Percentiles rank a stretch among this genome's conserved stretches.
Evolutionary conservation across 1,139 yeast genomes (phyloP).

Genomic region (Zygoascus sp.): DNA sequence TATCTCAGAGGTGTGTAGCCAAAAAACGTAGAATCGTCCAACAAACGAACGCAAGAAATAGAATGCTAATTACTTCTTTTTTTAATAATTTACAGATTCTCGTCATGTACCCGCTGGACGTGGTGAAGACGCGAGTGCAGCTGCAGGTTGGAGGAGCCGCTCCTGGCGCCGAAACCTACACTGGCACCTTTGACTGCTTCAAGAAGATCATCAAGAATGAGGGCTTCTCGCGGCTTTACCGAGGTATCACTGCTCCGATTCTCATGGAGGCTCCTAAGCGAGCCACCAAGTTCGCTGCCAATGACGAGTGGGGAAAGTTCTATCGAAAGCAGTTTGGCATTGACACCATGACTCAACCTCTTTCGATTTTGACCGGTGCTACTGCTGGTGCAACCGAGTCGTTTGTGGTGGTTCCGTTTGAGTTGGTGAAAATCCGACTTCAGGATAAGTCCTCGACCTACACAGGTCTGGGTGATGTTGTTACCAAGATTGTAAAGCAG

Average conservation of each 20-base stretch:
- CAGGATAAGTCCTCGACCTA: constrained; percentile 84
- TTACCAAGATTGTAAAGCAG: constrained; percentile 60
- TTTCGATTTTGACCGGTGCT: constrained; percentile 92
- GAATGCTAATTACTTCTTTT: not conserved
- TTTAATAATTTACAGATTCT: constrained; percentile 52
- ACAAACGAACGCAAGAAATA: not conserved
- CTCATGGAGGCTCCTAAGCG: constrained; percentile 98
- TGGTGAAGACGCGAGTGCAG: constrained; percentile 96
- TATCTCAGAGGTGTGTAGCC: constrained; percentile 60
- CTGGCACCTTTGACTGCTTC: constrained; percentile 80
- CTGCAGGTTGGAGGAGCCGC: constrained; percentile 53
- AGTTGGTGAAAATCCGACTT: constrained; percentile 75
- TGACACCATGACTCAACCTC: constrained; percentile 65
- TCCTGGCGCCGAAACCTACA: constrained; percentile 59
- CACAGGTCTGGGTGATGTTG: constrained; percentile 81
- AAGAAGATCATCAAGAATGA: constrained; percentile 79
- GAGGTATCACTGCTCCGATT: constrained; percentile 94
- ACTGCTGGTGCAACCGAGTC: constrained; percentile 98
- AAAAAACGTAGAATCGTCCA: too few species aligned
- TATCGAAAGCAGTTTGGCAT: constrained; percentile 72
- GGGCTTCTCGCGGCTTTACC: constrained; percentile 73
- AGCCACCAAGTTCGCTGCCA: constrained; percentile 97
- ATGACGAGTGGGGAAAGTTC: constrained; percentile 92
- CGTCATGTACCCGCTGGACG: constrained; percentile 97
- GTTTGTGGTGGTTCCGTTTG: constrained; percentile 95